These are phyloP conservation scores for Amanita jacksonii DNA, from an alignment of 768 basidiomycete species.

Conservation along the genomic window DNA sequence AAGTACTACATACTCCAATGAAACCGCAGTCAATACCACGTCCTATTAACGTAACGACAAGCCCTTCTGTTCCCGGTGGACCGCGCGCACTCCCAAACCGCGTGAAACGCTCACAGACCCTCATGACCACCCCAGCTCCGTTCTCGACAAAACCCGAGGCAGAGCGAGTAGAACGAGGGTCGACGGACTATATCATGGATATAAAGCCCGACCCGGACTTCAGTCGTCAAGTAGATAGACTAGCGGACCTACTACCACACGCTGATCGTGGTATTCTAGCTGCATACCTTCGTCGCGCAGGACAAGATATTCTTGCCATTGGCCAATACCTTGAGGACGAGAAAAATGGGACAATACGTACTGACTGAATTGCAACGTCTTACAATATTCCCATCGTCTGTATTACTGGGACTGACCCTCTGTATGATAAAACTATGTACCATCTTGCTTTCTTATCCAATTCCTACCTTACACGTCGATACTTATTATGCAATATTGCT, in stretches of 20 bases:
- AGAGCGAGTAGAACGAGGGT: not conserved
- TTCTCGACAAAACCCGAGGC: constrained; percentile 17
- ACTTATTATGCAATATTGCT: not conserved
- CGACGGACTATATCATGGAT: constrained; percentile 16
- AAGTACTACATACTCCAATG: not conserved
- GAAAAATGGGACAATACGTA: constrained; percentile 55
- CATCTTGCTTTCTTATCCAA: not conserved
- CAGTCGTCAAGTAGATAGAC: constrained; percentile 57
- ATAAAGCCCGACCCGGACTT: constrained; percentile 45
- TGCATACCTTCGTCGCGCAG: constrained; percentile 62
- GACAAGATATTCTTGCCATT: constrained; percentile 79
- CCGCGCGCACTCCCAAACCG: constrained; percentile 62
- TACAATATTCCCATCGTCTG: not conserved
- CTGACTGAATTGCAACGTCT: constrained; percentile 11
- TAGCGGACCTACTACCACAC: constrained; percentile 61
- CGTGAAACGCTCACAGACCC: constrained; percentile 57
- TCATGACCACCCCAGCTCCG: constrained; percentile 31
- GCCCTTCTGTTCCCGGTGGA: constrained; percentile 51
- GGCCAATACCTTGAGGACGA: constrained; percentile 82
- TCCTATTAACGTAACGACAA: constrained; percentile 4
- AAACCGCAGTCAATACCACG: not conserved
- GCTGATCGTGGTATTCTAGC: constrained; percentile 60
- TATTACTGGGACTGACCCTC: not conserved
- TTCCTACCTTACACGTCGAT: constrained; percentile 2
- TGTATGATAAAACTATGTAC: not conserved